phyloP scores from a whole-genome alignment of 495 filamentous ascomycete genomes.

The Penicillium macrosclerotiorum region DNA sequence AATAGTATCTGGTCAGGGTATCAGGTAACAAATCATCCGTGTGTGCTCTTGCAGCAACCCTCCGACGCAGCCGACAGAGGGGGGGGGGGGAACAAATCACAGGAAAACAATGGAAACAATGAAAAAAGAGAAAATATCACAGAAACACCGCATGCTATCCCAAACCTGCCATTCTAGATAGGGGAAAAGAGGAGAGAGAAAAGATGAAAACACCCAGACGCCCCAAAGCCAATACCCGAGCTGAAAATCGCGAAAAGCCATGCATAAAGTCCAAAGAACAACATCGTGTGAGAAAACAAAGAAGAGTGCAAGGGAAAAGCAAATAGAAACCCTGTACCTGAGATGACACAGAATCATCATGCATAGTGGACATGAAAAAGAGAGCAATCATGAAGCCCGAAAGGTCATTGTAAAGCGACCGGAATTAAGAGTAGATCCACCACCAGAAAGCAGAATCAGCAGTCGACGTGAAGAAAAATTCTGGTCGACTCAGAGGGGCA shows the following conservation, averaged over 20 bases:
- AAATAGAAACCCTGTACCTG: not conserved
- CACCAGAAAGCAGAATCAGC: too few relatives aligned
- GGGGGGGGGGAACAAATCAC: slow-evolving; percentile 1
- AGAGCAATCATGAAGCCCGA: not conserved
- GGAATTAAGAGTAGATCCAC: too few relatives aligned
- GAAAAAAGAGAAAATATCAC: not conserved
- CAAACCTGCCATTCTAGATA: slow-evolving; percentile 29
- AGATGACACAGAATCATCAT: slow-evolving; percentile 8
- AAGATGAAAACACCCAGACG: slow-evolving; percentile 6
- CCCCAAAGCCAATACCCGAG: slow-evolving; percentile 10
- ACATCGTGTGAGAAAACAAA: not conserved
- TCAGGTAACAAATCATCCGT: slow-evolving; percentile 21
- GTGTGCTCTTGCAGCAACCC: slow-evolving; percentile 6
- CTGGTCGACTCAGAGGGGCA: too few relatives aligned
- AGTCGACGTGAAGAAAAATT: too few relatives aligned
- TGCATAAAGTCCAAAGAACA: slow-evolving; percentile 1
- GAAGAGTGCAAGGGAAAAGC: not conserved
- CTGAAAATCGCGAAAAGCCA: slow-evolving; percentile 4
- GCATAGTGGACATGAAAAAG: slow-evolving; percentile 10
- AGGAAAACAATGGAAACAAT: not conserved
- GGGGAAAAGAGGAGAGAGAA: slow-evolving; percentile 7
- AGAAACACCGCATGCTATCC: slow-evolving; percentile 14
- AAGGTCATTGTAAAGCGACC: not conserved
- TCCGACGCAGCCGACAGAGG: too few relatives aligned
- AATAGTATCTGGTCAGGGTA: slow-evolving; percentile 30